These are phyloP conservation scores for Wickerhamomyces ciferrii DNA, from an alignment of 805 yeast species.

Conservation along the genomic window DNA sequence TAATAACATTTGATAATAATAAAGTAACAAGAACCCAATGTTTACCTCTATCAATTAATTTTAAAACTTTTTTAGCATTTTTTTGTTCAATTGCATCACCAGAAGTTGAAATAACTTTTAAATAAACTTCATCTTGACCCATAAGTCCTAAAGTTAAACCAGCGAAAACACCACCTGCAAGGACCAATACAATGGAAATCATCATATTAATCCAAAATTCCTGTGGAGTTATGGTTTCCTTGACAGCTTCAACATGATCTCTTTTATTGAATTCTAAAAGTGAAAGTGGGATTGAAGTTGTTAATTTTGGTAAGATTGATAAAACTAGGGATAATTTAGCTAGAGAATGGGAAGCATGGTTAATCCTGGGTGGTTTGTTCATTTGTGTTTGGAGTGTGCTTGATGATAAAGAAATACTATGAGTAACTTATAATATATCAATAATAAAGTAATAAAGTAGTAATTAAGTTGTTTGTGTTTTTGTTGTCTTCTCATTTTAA, in stretches of 20 bases:
- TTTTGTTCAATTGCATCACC: constrained; percentile 70
- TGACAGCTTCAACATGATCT: not conserved
- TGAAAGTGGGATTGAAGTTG: not conserved
- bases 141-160: constrained; percentile 91
- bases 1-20: constrained; percentile 79
- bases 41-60: constrained; percentile 74
- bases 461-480: too few species aligned
- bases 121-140: constrained; percentile 97
- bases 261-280: not conserved
- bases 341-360: not conserved
- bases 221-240: constrained; percentile 10
- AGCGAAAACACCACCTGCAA: constrained; percentile 87
- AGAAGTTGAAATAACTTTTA: constrained; percentile 84
- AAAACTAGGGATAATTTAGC: not conserved
- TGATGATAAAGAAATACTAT: too few species aligned
- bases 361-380: not conserved
- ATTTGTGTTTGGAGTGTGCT: not conserved
- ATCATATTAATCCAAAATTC: constrained; percentile 21
- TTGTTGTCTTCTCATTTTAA: too few species aligned
- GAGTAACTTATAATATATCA: too few species aligned
- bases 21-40: constrained; percentile 96
- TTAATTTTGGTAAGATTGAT: not conserved
- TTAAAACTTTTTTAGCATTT: constrained; percentile 67
- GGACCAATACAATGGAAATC: constrained; percentile 55
- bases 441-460: too few species aligned